Evolutionary conservation across 208 protist genomes (phyloP).

Genomic region (Willaertia magna): DNA sequence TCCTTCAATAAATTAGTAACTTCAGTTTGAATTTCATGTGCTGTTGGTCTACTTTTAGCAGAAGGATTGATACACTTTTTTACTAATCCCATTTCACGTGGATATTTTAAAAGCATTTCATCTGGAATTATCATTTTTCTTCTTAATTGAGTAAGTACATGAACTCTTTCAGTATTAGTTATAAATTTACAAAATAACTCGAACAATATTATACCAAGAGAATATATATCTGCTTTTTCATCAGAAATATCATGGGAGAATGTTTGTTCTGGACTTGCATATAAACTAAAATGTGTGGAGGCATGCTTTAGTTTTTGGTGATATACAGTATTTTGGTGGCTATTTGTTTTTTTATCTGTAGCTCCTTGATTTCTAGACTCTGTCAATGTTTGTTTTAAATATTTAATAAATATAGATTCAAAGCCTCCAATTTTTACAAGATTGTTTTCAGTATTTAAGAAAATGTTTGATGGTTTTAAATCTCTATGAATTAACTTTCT

Average conservation of each 20-base stretch:
- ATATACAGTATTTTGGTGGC: too few species aligned
- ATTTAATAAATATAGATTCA: background rate
- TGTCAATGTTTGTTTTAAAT: background rate
- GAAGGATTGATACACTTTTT: background rate
- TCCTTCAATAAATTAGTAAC: background rate
- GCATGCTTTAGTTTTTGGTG: too few species aligned
- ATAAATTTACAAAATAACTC: background rate
- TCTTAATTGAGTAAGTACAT: background rate
- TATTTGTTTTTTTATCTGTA: background rate
- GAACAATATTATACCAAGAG: slow-evolving; percentile 11
- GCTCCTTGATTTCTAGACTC: background rate
- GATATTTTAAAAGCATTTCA: background rate
- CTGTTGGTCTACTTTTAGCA: background rate
- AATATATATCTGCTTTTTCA: slow-evolving; percentile 4
- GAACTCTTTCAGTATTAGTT: background rate
- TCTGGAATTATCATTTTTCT: background rate
- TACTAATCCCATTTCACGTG: background rate
- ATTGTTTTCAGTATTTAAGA: background rate
- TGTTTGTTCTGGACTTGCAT: slow-evolving; percentile 8
- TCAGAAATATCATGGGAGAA: background rate
- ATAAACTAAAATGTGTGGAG: background rate
- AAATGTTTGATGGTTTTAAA: slow-evolving; percentile 17
- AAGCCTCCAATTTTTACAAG: slow-evolving; percentile 14
- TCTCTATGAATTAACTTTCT: background rate
- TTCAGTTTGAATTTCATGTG: background rate